A percentile compares a stretch with the other conserved stretches of the same genome.
phyloP scores from a whole-genome alignment of 148 eudicot genomes.

The Dysphania ambrosioides region DNA sequence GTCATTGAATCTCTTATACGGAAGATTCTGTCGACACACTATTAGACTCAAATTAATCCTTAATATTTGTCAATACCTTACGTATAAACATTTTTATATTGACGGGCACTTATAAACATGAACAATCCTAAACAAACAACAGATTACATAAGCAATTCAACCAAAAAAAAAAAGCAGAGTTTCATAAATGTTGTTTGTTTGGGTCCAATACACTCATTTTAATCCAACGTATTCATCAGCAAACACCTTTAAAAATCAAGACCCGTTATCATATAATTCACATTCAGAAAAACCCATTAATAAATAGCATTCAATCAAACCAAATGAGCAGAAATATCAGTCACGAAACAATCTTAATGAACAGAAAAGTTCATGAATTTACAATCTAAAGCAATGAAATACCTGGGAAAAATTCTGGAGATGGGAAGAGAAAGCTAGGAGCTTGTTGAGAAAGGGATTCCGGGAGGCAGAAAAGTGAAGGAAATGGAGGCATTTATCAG shows the following conservation, averaged over 20 bases:
- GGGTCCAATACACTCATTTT: not conserved
- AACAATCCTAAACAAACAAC: not conserved
- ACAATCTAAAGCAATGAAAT: not conserved
- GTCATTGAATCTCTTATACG: not conserved
- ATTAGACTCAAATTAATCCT: not conserved
- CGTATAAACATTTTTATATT: no score
- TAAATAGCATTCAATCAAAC: not conserved
- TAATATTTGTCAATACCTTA: not conserved
- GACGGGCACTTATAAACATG: not conserved
- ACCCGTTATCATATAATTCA: not conserved
- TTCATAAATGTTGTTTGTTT: not conserved
- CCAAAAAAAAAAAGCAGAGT: not conserved
- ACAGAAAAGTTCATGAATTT: not conserved
- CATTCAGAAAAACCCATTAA: not conserved
- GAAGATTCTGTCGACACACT: not conserved
- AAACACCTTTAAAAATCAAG: not conserved
- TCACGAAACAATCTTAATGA: no score
- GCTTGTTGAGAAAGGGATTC: slow-evolving; percentile 43
- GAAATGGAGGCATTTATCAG: slow-evolving; percentile 40
- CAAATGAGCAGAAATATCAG: no score
- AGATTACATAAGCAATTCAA: not conserved
- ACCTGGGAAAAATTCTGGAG: slow-evolving; percentile 60
- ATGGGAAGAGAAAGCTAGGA: slow-evolving; percentile 47
- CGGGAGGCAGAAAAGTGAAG: slow-evolving; percentile 45
- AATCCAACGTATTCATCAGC: not conserved